These are phyloP conservation scores for Penicillium sp. DNA, from an alignment of 2,329 filamentous ascomycete species.

Conservation along the genomic window DNA sequence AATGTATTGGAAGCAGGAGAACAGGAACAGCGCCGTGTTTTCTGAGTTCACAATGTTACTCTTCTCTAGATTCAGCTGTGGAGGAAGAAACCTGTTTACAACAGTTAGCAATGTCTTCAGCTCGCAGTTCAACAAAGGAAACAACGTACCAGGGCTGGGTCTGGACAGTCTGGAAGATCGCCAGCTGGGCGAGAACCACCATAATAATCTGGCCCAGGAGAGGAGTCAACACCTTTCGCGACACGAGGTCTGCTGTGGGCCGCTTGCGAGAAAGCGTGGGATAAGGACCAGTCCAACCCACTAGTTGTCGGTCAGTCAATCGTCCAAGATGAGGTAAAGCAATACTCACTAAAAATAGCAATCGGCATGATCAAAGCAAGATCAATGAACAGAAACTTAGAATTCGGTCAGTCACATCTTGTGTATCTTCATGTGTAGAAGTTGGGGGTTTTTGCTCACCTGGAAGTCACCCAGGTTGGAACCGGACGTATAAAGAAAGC, in stretches of 20 bases:
- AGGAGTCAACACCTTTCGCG: slow-evolving; percentile 85
- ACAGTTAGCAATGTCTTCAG: slow-evolving; percentile 16
- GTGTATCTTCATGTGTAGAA: neutral
- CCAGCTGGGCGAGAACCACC: slow-evolving; percentile 73
- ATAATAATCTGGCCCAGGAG: slow-evolving; percentile 85
- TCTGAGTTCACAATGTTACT: slow-evolving; percentile 89
- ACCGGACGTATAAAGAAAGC: slow-evolving; percentile 89
- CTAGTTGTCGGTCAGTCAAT: slow-evolving; percentile 35
- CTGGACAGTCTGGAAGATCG: slow-evolving; percentile 72
- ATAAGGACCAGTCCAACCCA: slow-evolving; percentile 94
- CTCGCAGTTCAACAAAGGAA: neutral
- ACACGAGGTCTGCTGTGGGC: slow-evolving; percentile 89
- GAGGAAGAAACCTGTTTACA: slow-evolving; percentile 68
- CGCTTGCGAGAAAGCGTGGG: slow-evolving; percentile 76
- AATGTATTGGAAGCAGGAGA: slow-evolving; percentile 94
- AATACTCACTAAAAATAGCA: slow-evolving; percentile 77
- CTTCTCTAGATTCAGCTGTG: slow-evolving; percentile 72
- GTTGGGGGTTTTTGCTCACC: slow-evolving; percentile 37
- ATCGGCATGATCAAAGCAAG: slow-evolving; percentile 89
- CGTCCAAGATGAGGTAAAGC: neutral
- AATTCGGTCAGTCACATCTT: slow-evolving; percentile 6
- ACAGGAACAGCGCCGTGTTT: slow-evolving; percentile 85
- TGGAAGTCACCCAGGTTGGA: slow-evolving; percentile 97
- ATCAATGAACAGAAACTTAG: slow-evolving; percentile 87
- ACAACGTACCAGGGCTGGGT: slow-evolving; percentile 69